Evolutionary conservation across 2,329 filamentous ascomycete species (phyloP).

Genomic region (Neoscytalidium dimidiatum): DNA sequence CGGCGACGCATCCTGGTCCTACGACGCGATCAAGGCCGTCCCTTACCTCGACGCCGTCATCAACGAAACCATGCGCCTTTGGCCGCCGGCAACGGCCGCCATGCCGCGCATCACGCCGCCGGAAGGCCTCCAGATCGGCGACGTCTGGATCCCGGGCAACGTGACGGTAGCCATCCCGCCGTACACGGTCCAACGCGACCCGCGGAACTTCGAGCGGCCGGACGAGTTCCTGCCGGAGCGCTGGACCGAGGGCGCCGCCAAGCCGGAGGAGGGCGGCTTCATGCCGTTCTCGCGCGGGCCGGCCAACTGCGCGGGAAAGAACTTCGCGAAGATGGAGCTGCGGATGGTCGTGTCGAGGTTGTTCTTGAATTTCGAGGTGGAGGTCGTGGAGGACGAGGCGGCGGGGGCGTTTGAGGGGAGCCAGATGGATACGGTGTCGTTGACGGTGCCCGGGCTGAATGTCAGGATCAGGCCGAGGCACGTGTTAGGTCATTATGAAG

Average conservation of each 20-base stretch:
- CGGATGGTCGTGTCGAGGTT: background rate
- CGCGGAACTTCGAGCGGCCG: background rate
- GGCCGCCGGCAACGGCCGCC: conserved; percentile 42
- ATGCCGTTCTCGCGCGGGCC: conserved; percentile 4
- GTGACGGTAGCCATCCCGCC: conserved; percentile 26
- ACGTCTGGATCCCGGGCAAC: conserved; percentile 35
- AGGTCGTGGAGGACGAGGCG: background rate
- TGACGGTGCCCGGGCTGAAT: background rate
- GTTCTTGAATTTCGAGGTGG: background rate
- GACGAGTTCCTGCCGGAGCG: conserved; percentile 11
- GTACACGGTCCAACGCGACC: conserved; percentile 22
- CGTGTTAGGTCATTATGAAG: too few species aligned
- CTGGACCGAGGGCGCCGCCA: background rate
- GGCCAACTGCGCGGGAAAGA: conserved; percentile 1
- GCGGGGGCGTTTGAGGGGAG: background rate
- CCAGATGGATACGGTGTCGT: background rate
- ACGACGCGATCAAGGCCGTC: conserved; percentile 32
- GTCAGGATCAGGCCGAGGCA: background rate
- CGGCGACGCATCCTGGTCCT: conserved; percentile 29
- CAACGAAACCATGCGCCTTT: conserved; percentile 46
- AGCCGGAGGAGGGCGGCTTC: background rate
- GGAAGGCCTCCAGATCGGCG: conserved; percentile 39
- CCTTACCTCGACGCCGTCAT: conserved; percentile 42
- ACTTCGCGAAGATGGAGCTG: conserved; percentile 7
- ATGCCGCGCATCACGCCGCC: conserved; percentile 40